Evolutionary conservation across 192 early-diverging fungal genomes (phyloP).

Genomic region (Coemansia sp.): DNA sequence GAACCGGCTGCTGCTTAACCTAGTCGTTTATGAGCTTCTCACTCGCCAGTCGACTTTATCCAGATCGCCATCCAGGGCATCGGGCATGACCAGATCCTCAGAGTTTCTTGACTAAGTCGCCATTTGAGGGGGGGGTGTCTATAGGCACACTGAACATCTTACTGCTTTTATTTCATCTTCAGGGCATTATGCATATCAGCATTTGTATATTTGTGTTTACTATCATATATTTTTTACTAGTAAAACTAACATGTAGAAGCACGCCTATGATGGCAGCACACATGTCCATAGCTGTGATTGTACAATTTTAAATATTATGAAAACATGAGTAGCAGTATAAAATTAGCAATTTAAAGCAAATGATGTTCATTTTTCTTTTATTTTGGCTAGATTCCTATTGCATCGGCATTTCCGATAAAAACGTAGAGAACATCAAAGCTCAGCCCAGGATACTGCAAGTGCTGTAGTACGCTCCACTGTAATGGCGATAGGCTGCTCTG

Average conservation of each 20-base stretch:
- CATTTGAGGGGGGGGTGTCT: neutral
- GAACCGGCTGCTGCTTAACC: slow-evolving; percentile 36
- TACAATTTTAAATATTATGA: neutral
- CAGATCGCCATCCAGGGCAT: slow-evolving; percentile 38
- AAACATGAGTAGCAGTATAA: neutral
- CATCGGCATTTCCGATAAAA: slow-evolving; percentile 6
- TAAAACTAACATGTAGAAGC: neutral
- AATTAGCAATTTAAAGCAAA: neutral
- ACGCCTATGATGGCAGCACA: neutral
- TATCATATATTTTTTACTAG: neutral
- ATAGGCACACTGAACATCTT: neutral
- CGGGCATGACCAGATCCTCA: slow-evolving; percentile 19
- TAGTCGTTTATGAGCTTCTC: slow-evolving; percentile 51
- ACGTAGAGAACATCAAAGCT: slow-evolving; percentile 15
- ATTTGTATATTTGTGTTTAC: slow-evolving; percentile 6
- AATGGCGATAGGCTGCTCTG: slow-evolving; percentile 1
- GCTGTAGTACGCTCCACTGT: slow-evolving; percentile 12
- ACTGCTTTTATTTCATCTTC: slow-evolving; percentile 6
- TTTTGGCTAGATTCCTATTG: neutral
- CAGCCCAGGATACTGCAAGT: slow-evolving; percentile 23
- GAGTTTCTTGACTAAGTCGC: slow-evolving; percentile 2
- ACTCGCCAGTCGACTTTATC: slow-evolving; percentile 37
- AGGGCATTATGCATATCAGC: neutral
- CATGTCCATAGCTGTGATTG: neutral
- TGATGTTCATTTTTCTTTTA: too few species aligned